Evolutionary conservation across 805 yeast genomes (phyloP).

Genomic region (Yarrowia porcina): DNA sequence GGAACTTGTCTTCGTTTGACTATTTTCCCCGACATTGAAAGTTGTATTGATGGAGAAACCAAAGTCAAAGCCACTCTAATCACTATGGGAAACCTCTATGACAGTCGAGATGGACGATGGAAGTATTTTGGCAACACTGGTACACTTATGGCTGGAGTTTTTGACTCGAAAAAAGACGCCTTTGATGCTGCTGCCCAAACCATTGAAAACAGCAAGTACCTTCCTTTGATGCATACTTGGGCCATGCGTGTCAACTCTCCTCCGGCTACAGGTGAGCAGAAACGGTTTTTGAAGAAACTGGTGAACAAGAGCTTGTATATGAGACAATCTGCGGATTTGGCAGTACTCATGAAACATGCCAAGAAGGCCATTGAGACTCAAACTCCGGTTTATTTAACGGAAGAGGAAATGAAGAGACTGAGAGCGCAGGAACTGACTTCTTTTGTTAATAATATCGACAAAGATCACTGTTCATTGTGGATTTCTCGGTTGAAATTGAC

Average conservation of each 20-base stretch:
- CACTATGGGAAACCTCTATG: not conserved
- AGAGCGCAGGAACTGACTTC: not conserved
- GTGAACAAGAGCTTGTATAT: not conserved
- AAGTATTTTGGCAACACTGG: not conserved
- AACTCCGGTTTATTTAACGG: not conserved
- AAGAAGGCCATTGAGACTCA: not conserved
- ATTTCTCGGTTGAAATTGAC: conserved; percentile 1
- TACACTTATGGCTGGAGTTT: not conserved
- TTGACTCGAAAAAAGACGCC: not conserved
- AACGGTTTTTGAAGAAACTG: not conserved
- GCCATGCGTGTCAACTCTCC: too few relatives aligned
- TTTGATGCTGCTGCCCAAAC: not conserved
- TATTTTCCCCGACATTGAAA: not conserved
- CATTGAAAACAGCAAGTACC: not conserved
- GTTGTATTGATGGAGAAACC: not conserved
- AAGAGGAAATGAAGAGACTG: not conserved
- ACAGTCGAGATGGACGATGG: too few relatives aligned
- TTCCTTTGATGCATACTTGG: conserved; percentile 1
- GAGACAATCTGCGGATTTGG: conserved; percentile 3
- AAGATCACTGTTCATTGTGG: not conserved
- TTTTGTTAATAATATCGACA: not conserved
- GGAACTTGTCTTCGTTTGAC: not conserved
- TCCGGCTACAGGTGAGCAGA: not conserved
- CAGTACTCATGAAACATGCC: not conserved
- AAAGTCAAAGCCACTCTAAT: not conserved